Conservation (phyloP, 176 grass and related monocot species). For the Musa troglodytarum region DNA sequence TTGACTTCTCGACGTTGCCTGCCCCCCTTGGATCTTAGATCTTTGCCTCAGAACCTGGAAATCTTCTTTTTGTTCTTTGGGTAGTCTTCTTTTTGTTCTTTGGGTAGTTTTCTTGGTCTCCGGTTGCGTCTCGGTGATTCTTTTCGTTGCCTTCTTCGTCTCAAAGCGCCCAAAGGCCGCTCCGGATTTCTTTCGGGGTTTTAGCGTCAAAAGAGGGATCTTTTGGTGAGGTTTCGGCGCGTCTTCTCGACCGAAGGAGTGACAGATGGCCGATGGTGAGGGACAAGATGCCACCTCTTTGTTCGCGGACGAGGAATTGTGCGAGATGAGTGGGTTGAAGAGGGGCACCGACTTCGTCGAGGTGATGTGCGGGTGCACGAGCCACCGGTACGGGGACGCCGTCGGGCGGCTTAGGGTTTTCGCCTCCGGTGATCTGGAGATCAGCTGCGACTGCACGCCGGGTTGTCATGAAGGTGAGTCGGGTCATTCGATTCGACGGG, state of each 20-base stretch:
- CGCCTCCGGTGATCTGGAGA: constrained; percentile 71
- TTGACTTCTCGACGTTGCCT: not conserved
- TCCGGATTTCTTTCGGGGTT: constrained; percentile 19
- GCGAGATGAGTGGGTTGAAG: constrained; percentile 64
- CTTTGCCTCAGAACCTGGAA: not conserved
- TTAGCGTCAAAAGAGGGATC: constrained; percentile 33
- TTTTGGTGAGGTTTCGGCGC: constrained; percentile 34
- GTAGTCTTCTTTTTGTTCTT: not conserved
- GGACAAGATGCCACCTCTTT: constrained; percentile 22
- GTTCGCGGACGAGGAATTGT: constrained; percentile 83
- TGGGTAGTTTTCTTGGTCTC: not conserved
- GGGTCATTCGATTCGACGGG: not conserved
- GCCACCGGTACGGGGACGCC: constrained; percentile 93
- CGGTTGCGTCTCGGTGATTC: not conserved
- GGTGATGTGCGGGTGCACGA: constrained; percentile 95
- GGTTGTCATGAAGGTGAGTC: constrained; percentile 81
- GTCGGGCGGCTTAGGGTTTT: constrained; percentile 77
- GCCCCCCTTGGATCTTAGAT: not conserved
- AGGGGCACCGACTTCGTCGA: constrained; percentile 50
- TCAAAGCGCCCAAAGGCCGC: constrained; percentile 28
- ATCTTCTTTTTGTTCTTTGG: not conserved
- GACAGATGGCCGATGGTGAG: constrained; percentile 33
- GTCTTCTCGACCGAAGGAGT: constrained; percentile 11
- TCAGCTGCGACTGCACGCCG: constrained; percentile 82
- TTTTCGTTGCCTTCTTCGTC: not conserved